A percentile compares a stretch with the other conserved stretches of the same genome.
These are phyloP conservation scores for Neurospora hispaniola DNA, from an alignment of 495 filamentous ascomycete species.

Conservation along the genomic window DNA sequence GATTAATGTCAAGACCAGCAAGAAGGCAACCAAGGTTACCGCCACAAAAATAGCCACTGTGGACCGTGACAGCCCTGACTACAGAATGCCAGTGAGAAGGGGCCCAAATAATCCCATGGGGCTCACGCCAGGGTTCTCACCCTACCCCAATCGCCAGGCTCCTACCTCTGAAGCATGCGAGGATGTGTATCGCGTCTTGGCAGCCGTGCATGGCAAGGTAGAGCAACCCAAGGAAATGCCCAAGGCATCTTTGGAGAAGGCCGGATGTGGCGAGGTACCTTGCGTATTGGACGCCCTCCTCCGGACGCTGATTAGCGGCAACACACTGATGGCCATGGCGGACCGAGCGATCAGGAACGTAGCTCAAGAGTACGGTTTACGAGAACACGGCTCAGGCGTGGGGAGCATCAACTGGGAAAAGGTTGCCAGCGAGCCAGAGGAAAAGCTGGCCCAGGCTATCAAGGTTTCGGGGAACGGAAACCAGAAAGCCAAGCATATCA, in stretches of 20 bases:
- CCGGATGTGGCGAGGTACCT: slow-evolving; percentile 91
- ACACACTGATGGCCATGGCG: slow-evolving; percentile 57
- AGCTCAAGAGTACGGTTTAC: slow-evolving; percentile 53
- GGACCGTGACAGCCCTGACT: slow-evolving; percentile 10
- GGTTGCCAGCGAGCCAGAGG: slow-evolving; percentile 51
- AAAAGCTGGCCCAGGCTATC: slow-evolving; percentile 63
- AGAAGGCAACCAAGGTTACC: neutral
- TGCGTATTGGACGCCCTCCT: slow-evolving; percentile 83
- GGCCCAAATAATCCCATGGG: slow-evolving; percentile 35
- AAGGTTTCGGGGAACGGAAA: slow-evolving; percentile 57
- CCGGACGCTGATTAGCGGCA: slow-evolving; percentile 68
- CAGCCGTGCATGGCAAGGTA: slow-evolving; percentile 54
- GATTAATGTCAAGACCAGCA: neutral
- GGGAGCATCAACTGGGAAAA: slow-evolving; percentile 84
- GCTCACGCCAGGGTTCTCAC: slow-evolving; percentile 39
- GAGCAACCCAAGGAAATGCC: slow-evolving; percentile 58
- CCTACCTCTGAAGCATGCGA: slow-evolving; percentile 67
- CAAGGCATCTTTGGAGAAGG: slow-evolving; percentile 62
- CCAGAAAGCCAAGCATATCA: slow-evolving; percentile 65
- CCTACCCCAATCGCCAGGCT: slow-evolving; percentile 57
- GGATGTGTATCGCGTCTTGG: slow-evolving; percentile 60
- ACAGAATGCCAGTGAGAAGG: slow-evolving; percentile 18
- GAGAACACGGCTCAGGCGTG: slow-evolving; percentile 28
- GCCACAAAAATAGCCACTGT: neutral
- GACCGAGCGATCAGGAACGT: slow-evolving; percentile 62